Evolutionary conservation across 345 rosid genomes (phyloP), one percentile per base, ranked within the genome.

Genomic region (Raphanus sativus): DNA sequence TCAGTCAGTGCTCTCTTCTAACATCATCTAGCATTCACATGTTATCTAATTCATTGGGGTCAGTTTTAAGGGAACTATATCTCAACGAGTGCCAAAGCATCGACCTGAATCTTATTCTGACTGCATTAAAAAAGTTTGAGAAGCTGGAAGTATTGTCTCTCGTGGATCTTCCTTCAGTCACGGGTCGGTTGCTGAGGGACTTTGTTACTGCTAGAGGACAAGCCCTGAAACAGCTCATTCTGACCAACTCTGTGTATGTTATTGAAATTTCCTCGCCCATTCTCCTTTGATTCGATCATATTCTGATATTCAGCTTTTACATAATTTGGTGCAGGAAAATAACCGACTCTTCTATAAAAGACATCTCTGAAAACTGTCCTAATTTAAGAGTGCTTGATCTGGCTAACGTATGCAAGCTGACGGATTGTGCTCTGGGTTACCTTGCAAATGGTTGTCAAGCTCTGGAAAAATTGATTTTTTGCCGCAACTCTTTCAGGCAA

Each of bases 1-100:
- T 94, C 36, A 89, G 87, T 75, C 93, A 87, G 73, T 95, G 97
- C 80, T 95, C 98, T 36, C 91, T 90, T 75, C 83, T 95, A 64
- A 87, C 96, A 30, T 60, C 86, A 9, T 50, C 88, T 50, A 74
- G 96, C 75, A 80, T 92, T 75, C 82, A 81, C 60, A 83, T 82
- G 77, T 62, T 95, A 67, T 86, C 94, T 28, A 65, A 84, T 75
- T 81, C 82, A 9, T 56, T 90, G 78, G 96, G 94, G 30, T 86
- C 90, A 8, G 81, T 79, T 83, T 77, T 92, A 66, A 84, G 42
- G 81, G 99, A 95, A 83, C 70, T 95, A 71, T 89, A 86, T 71
- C 83, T 95, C 58, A 77, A 88, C 78, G 97, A 95, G 77, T 95
- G 98, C 83, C 96, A 88, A 81, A 74, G 81, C 74, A 81, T 95